A percentile compares a stretch with the other conserved stretches of the same genome.
Evolutionary conservation across 306 rosid genomes (phyloP).

Genomic region (Parietaria judaica): DNA sequence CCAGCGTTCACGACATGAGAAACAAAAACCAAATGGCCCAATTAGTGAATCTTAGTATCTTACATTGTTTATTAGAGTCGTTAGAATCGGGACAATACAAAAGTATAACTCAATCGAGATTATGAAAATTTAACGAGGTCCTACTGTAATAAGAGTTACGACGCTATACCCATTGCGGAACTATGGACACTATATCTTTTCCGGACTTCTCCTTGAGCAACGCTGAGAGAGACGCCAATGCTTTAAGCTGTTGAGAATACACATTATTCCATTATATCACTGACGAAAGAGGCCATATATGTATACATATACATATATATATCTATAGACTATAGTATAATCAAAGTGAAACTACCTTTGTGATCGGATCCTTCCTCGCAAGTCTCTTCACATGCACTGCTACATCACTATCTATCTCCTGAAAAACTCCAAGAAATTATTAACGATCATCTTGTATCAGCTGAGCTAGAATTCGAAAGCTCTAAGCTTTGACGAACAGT

Average conservation of each 20-base stretch:
- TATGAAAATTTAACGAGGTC: too few species aligned
- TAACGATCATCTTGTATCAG: too few species aligned
- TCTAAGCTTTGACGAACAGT: not conserved
- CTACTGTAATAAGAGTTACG: conserved; percentile 3
- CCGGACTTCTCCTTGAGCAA: conserved; percentile 62
- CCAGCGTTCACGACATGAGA: too few species aligned
- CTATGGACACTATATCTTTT: conserved; percentile 51
- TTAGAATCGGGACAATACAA: too few species aligned
- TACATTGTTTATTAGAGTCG: too few species aligned
- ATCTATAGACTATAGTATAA: not conserved
- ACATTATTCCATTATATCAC: conserved; percentile 11
- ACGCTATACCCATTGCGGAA: conserved; percentile 86
- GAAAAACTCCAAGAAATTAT: conserved; percentile 2
- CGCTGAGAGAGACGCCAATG: conserved; percentile 59
- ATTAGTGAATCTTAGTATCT: too few species aligned
- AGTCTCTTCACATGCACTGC: conserved; percentile 88
- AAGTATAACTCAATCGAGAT: too few species aligned
- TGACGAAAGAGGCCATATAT: not conserved
- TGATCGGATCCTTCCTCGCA: conserved; percentile 81
- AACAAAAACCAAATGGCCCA: too few species aligned
- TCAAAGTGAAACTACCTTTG: conserved; percentile 51
- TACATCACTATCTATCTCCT: conserved; percentile 87
- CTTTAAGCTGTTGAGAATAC: conserved; percentile 63
- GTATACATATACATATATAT: not conserved
- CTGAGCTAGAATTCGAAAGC: too few species aligned